These are phyloP conservation scores for Porpolomopsis calyptriformis DNA, from an alignment of 768 basidiomycete genomes.

Conservation along the genomic window DNA sequence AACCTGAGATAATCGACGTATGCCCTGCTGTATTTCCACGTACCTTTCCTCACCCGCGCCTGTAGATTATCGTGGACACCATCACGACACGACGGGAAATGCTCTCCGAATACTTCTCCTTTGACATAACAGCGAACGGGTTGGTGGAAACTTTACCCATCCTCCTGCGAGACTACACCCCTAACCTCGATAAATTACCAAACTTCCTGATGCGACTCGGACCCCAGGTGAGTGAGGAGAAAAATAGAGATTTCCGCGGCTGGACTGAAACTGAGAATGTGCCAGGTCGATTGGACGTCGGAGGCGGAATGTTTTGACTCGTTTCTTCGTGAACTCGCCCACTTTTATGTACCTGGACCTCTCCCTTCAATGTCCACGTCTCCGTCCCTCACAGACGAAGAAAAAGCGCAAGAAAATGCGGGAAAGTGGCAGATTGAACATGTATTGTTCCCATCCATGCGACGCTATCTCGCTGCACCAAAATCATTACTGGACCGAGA, in stretches of 20 bases:
- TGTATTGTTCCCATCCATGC: slow-evolving; percentile 77
- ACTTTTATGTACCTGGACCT: slow-evolving; percentile 75
- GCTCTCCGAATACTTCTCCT: slow-evolving; percentile 85
- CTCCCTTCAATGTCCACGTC: slow-evolving; percentile 16
- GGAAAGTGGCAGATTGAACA: slow-evolving; percentile 86
- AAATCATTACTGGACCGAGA: slow-evolving; percentile 59
- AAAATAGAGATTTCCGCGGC: background rate
- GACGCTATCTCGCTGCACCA: slow-evolving; percentile 61
- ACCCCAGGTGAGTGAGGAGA: slow-evolving; percentile 53
- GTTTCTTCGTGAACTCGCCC: slow-evolving; percentile 82
- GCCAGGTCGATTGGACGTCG: slow-evolving; percentile 77
- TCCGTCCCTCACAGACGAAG: slow-evolving; percentile 15
- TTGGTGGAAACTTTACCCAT: slow-evolving; percentile 69
- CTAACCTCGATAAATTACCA: slow-evolving; percentile 84
- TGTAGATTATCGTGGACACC: slow-evolving; percentile 53
- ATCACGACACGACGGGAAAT: slow-evolving; percentile 61
- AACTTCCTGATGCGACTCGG: slow-evolving; percentile 84
- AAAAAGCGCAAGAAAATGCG: slow-evolving; percentile 40
- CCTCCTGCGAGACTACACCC: slow-evolving; percentile 77
- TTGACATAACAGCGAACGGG: slow-evolving; percentile 59
- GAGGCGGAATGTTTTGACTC: slow-evolving; percentile 80
- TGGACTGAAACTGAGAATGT: background rate
- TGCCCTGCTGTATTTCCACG: slow-evolving; percentile 12
- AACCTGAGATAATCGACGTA: slow-evolving; percentile 63
- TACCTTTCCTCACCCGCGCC: background rate